Evolutionary conservation across 352 stramenopile species (phyloP), one percentile per base, ranked within the genome.

Genomic region (Nothophytophthora sp.): DNA sequence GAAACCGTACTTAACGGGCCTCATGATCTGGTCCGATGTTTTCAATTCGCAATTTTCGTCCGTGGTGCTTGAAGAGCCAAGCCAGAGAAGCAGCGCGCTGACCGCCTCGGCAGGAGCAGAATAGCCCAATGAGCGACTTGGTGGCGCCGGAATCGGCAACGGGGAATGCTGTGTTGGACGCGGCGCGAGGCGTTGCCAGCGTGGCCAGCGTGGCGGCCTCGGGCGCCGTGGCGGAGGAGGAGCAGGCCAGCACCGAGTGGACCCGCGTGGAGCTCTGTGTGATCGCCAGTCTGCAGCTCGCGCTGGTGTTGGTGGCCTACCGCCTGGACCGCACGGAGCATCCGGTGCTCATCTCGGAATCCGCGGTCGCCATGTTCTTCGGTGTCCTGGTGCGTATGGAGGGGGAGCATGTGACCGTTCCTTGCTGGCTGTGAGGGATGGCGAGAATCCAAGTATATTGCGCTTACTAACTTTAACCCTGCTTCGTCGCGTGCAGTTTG

Each of bases 301-400:
- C 81, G 43, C 67, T 95, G 49, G 82, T 95, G 53, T 67, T 92
- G 25, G 80, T 95, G 5, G 67, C 81, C 36, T 95, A 92, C 53
- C 85, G 85, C 4, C 57, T 95, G 29, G 85, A 92, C 47, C 76
- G 82, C 7, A 71, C 76, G 23, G 64, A 81, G 38, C 66, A 76
- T 25, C 77, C 82, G 2, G 69, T 73, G 46, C 55, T 95, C 13
- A 86, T 95, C 48, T 92, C 85, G 19, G 82, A 92, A 61, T 95
- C 85, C 3, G 81, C 79, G 8, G 85, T 73, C 37, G 85, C 85
- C 27, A 92, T 95, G 36, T 81, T 92, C 59, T 92, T 92, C 43
- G 85, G 85, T 22, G 73, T 95, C 28, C 67, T 90, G 64, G 84
- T 95, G 67, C 34, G 77, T 67, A 5, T 24, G 3, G 8, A 20